phyloP scores from a whole-genome alignment of 139 green algal species.

The Desmodesmus armatus region DNA sequence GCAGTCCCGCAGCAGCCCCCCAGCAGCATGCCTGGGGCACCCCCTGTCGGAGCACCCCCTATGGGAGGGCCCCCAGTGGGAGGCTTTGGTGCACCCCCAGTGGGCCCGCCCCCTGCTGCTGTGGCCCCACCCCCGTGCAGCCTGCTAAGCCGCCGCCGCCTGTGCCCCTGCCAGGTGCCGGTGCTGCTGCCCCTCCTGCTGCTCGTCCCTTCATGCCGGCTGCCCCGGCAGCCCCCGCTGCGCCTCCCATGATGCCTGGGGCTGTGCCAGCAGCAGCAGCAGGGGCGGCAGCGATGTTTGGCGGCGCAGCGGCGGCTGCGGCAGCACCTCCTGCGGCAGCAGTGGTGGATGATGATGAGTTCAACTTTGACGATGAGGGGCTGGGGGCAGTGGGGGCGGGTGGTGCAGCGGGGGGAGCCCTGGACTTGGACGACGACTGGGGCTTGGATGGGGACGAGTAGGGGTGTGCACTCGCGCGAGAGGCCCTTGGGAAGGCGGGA shows the following conservation, averaged over 20 bases:
- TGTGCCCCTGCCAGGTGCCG: not conserved
- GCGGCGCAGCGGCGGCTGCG: not conserved
- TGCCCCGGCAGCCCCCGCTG: not conserved
- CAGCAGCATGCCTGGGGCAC: not conserved
- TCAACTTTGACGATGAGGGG: conserved; percentile 44
- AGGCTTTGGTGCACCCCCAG: too few species aligned
- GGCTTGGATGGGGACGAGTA: conserved; percentile 70
- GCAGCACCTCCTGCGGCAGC: conserved; percentile 15
- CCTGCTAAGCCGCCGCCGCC: not conserved
- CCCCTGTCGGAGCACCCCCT: not conserved
- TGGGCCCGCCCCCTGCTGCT: not conserved
- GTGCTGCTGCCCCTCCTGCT: not conserved
- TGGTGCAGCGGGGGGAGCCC: conserved; percentile 13
- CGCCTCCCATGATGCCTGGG: conserved; percentile 1
- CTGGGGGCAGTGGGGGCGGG: conserved; percentile 22
- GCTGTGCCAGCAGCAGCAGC: not conserved
- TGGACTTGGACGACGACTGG: conserved; percentile 75
- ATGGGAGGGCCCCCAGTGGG: too few species aligned
- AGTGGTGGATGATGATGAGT: conserved; percentile 23
- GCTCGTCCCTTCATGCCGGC: not conserved
- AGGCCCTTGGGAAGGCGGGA: not conserved
- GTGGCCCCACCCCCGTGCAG: not conserved
- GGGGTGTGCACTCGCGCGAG: too few species aligned
- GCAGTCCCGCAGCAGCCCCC: not conserved
- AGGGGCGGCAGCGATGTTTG: not conserved